Percentiles rank a stretch among this genome's conserved stretches.
Evolutionary conservation across 768 basidiomycete genomes (phyloP).

Genomic region (Lentinula boryana): DNA sequence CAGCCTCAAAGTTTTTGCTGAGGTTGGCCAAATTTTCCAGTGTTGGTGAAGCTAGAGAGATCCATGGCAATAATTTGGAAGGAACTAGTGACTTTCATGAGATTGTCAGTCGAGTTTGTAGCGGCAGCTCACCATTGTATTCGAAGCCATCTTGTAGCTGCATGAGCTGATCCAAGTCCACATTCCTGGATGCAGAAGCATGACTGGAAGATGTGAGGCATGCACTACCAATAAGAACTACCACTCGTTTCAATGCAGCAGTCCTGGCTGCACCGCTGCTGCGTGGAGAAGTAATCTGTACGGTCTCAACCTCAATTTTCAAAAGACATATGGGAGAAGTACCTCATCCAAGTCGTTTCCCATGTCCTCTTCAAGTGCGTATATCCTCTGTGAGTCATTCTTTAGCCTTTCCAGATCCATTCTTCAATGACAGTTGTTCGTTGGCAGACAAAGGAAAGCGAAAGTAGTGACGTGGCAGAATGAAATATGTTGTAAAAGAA

Average conservation of each 20-base stretch:
- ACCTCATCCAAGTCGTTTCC: constrained; percentile 58
- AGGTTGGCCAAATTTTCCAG: constrained; percentile 47
- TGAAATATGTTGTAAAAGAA: background rate
- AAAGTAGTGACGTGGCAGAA: background rate
- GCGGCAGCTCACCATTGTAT: constrained; percentile 59
- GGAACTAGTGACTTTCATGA: constrained; percentile 44
- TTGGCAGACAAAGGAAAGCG: background rate
- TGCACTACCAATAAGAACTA: constrained; percentile 47
- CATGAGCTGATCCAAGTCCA: constrained; percentile 48
- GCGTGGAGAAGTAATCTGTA: constrained; percentile 61
- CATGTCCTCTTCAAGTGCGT: background rate
- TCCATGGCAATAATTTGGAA: constrained; percentile 58
- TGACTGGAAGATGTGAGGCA: constrained; percentile 13
- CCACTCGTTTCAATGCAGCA: constrained; percentile 50
- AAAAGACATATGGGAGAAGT: constrained; percentile 16
- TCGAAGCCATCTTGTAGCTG: constrained; percentile 76
- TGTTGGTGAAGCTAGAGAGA: constrained; percentile 40
- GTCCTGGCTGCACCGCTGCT: constrained; percentile 46
- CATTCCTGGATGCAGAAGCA: constrained; percentile 26
- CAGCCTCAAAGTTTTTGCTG: constrained; percentile 22
- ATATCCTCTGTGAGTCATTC: constrained; percentile 17
- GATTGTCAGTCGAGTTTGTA: background rate
- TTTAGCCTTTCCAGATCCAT: background rate
- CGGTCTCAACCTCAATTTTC: constrained; percentile 5
- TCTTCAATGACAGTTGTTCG: background rate